Evolutionary conservation across 768 basidiomycete genomes (phyloP).

Genomic region (Mycena venus): DNA sequence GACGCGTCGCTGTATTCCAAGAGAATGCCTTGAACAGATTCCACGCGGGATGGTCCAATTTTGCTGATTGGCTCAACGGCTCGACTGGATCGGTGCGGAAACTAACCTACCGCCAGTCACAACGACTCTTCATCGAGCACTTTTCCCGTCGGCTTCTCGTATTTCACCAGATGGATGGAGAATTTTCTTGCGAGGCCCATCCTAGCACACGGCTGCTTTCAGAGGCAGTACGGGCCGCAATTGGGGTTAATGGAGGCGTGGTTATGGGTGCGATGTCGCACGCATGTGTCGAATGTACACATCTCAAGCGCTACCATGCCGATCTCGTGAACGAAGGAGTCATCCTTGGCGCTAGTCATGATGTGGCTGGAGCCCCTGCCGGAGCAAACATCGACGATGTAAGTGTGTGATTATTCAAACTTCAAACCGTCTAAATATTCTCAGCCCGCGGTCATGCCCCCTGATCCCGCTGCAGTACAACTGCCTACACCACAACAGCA

Average conservation of each 20-base stretch:
- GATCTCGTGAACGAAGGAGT: not conserved
- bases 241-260: not conserved
- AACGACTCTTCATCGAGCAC: not conserved
- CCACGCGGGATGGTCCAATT: too few relatives aligned
- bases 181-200: not conserved
- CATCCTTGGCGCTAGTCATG: not conserved
- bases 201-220: not conserved
- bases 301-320: not conserved
- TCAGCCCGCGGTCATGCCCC: too few relatives aligned
- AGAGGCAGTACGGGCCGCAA: not conserved
- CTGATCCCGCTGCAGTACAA: not conserved
- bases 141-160: not conserved
- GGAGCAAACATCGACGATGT: not conserved
- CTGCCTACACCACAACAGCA: not conserved
- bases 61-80: not conserved
- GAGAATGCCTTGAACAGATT: not conserved
- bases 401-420: not conserved
- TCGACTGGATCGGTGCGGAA: not conserved
- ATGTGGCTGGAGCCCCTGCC: not conserved
- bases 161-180: not conserved
- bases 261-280: not conserved
- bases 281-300: not conserved
- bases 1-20: not conserved
- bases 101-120: too few relatives aligned
- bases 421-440: too few relatives aligned